Percentiles rank a stretch among this genome's conserved stretches.
Evolutionary conservation across 192 early-diverging fungal genomes (phyloP).

Genomic region (Backusella macrospora): DNA sequence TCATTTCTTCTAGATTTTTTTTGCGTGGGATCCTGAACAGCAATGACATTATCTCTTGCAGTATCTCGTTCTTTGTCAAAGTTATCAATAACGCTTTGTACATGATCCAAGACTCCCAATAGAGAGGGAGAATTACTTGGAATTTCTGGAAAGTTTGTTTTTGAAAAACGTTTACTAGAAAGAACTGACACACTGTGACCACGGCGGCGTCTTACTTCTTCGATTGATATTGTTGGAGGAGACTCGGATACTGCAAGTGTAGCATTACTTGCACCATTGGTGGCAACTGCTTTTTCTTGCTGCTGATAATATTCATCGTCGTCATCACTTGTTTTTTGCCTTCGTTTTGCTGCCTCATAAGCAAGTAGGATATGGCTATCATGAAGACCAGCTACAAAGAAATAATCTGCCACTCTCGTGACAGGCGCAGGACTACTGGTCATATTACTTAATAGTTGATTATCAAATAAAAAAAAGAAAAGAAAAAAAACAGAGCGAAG

Average conservation of each 20-base stretch:
- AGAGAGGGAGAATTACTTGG: neutral
- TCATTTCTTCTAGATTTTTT: conserved; percentile 2
- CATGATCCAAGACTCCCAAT: conserved; percentile 35
- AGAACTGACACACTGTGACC: conserved; percentile 5
- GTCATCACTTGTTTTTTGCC: neutral
- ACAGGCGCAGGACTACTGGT: neutral
- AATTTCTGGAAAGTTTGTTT: conserved; percentile 13
- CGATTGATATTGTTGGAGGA: neutral
- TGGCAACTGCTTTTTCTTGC: conserved; percentile 17
- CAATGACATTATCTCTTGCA: conserved; percentile 40
- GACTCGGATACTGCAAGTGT: neutral
- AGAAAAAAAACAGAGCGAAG: neutral
- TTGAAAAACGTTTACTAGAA: neutral
- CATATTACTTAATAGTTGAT: neutral
- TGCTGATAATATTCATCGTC: conserved; percentile 24
- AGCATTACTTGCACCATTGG: neutral
- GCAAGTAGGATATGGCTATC: conserved; percentile 29
- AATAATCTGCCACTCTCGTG: conserved; percentile 38
- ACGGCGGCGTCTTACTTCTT: conserved; percentile 3
- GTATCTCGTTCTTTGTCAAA: conserved; percentile 43
- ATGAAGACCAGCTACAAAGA: conserved; percentile 38
- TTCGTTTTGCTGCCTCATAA: conserved; percentile 23
- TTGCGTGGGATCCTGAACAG: conserved; percentile 6
- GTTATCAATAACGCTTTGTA: conserved; percentile 35
- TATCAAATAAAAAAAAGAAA: neutral